Evolutionary conservation across 768 basidiomycete species (phyloP).

Genomic region (Lactarius pseudohatsudake): DNA sequence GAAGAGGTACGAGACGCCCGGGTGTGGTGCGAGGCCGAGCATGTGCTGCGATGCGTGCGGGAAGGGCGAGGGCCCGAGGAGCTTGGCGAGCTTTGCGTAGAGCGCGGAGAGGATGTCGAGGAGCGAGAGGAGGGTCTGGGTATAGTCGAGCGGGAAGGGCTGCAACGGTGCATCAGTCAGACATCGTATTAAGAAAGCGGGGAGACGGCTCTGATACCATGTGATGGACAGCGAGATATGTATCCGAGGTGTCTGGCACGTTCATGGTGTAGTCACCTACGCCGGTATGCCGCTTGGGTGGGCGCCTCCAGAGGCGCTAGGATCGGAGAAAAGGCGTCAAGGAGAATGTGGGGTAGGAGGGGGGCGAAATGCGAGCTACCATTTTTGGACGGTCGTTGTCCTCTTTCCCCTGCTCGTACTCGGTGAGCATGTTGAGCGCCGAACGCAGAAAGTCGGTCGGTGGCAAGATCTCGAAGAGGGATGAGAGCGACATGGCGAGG

Average conservation of each 20-base stretch:
- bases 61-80: conserved; percentile 81
- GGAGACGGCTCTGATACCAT: conserved; percentile 50
- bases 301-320: conserved; percentile 57
- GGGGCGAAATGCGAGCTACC: conserved; percentile 39
- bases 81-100: conserved; percentile 81
- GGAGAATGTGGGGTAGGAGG: not conserved
- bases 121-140: conserved; percentile 83
- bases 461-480: conserved; percentile 76
- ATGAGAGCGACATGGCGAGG: conserved; percentile 84
- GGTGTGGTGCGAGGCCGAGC: conserved; percentile 75
- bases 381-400: conserved; percentile 74
- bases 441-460: conserved; percentile 79
- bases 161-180: conserved; percentile 34
- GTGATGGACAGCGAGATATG: conserved; percentile 72
- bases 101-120: conserved; percentile 88
- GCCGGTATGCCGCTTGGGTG: conserved; percentile 52
- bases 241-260: conserved; percentile 63
- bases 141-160: conserved; percentile 91
- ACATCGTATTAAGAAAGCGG: not conserved
- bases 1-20: conserved; percentile 81
- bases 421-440: conserved; percentile 65
- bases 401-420: conserved; percentile 78
- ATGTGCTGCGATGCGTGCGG: conserved; percentile 68
- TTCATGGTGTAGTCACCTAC: conserved; percentile 61
- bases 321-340: conserved; percentile 19